phyloP scores from a whole-genome alignment of 2,329 filamentous ascomycete genomes.

The Microdochium paspali region DNA sequence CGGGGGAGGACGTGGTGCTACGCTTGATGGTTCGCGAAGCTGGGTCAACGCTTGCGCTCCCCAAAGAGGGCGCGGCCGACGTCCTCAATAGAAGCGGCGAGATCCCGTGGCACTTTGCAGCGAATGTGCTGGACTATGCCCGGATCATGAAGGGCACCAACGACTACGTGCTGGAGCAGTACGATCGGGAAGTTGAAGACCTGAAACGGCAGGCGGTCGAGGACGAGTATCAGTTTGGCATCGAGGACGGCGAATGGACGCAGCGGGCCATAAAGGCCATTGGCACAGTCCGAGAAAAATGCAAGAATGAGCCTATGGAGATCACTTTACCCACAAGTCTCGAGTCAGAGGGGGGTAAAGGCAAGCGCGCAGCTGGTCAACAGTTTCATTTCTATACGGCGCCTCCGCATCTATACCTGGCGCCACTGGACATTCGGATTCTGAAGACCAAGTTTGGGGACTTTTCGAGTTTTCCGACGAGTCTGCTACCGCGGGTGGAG shows the following conservation, averaged over 20 bases:
- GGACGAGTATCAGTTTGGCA: constrained; percentile 80
- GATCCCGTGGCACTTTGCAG: constrained; percentile 90
- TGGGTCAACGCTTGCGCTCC: constrained; percentile 77
- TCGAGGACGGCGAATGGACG: constrained; percentile 87
- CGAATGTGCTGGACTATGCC: constrained; percentile 89
- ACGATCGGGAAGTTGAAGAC: constrained; percentile 67
- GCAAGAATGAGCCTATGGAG: constrained; percentile 31
- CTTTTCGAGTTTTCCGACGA: constrained; percentile 75
- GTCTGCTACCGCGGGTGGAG: constrained; percentile 77
- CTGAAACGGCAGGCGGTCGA: constrained; percentile 71
- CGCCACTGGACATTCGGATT: constrained; percentile 84
- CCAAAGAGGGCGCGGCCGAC: constrained; percentile 68
- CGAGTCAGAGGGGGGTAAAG: constrained; percentile 11
- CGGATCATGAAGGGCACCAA: constrained; percentile 90
- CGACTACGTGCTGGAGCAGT: constrained; percentile 77
- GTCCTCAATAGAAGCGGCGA: constrained; percentile 60
- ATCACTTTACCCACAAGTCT: constrained; percentile 4
- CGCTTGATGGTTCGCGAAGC: constrained; percentile 74
- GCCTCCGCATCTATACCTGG: constrained; percentile 80
- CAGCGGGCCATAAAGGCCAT: constrained; percentile 72
- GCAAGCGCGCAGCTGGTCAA: constrained; percentile 25
- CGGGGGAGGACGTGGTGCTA: constrained; percentile 83
- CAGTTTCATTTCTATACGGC: constrained; percentile 84
- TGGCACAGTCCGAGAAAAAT: constrained; percentile 64
- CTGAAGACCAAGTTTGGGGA: constrained; percentile 80